A percentile compares a stretch with the other conserved stretches of the same genome.
Conservation (phyloP, 2,329 filamentous ascomycete species). For the Cordyceps cateniannulata region DNA sequence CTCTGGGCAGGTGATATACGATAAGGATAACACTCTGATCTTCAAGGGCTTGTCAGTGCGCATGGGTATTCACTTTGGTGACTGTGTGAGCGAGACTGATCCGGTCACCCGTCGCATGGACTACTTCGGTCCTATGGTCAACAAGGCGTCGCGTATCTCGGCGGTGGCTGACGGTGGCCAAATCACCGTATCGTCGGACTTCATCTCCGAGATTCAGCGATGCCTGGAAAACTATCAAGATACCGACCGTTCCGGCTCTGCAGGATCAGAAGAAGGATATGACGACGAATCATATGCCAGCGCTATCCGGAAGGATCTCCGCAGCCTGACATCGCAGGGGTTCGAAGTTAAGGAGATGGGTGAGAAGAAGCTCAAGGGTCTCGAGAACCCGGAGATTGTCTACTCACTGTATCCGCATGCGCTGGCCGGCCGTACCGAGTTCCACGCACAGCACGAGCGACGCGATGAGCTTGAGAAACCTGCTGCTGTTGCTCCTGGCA, state of each 20-base stretch:
- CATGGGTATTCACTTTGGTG: slow-evolving; percentile 96
- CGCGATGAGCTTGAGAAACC: slow-evolving; percentile 46
- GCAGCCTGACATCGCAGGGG: slow-evolving; percentile 80
- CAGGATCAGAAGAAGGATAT: slow-evolving; percentile 60
- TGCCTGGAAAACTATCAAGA: slow-evolving; percentile 87
- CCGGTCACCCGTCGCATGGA: slow-evolving; percentile 98
- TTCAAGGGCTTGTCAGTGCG: slow-evolving; percentile 91
- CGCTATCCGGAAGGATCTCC: slow-evolving; percentile 79
- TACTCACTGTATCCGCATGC: slow-evolving; percentile 93
- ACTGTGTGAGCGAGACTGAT: slow-evolving; percentile 89
- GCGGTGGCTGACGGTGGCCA: slow-evolving; percentile 93
- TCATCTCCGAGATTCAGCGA: slow-evolving; percentile 90
- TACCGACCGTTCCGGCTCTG: slow-evolving; percentile 62
- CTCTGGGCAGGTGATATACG: slow-evolving; percentile 73
- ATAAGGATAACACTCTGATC: slow-evolving; percentile 81
- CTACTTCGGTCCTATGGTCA: slow-evolving; percentile 99
- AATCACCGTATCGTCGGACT: slow-evolving; percentile 94
- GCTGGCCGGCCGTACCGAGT: slow-evolving; percentile 70
- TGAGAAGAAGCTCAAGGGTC: slow-evolving; percentile 88
- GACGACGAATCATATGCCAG: slow-evolving; percentile 69
- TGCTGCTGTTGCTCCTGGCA: slow-evolving; percentile 55
- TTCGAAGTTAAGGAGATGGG: slow-evolving; percentile 97
- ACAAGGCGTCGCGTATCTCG: slow-evolving; percentile 89
- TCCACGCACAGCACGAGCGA: slow-evolving; percentile 50
- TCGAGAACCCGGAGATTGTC: slow-evolving; percentile 94